Base-by-base conservation (phyloP, 306 rosid species). In the Cicer pinnatifidum region DNA sequence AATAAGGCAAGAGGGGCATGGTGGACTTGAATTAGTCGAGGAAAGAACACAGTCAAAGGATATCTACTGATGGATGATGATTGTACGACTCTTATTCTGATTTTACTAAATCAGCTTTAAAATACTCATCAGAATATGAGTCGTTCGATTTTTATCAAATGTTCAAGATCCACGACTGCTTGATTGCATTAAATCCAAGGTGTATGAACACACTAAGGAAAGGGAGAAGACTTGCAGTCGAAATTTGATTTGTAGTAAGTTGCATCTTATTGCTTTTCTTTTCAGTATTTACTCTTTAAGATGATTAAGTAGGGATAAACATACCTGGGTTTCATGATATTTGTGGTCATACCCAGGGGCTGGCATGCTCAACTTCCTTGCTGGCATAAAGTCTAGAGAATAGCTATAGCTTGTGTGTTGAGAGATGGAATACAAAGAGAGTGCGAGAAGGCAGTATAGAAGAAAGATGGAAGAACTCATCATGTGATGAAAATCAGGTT, bases 391-490 rank as follows among this genome's bases (percentile, higher is more conserved):
- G 81, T 11, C 66, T n/a, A 23, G 78, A 54, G 88, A 69, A 63
- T 84, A 68, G 35, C 84, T 56, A 67, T 82, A 56, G 59, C 83
- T 60, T 46, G 77, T 63, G 46, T 75, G 80, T 44, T 80, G 81
- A 73, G 88, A 82, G 79, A 82, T 79, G 66, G 86, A 67, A 77
- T 80, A 90, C 50, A 84, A 62, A 60, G 65, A 61, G 45, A 86
- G 39, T 15, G 62, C 33, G 28, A 90, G 84, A 74, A 92, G 80
- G 77, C 87, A 90, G 73, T 72, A 82, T 50, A 87, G 77, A 63
- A 84, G 58, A 69, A 87, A 80, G 62, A 67, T 65, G 47, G 83
- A 84, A 76, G 82, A 78, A 76, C 71, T 84, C 96, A 83, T 89
- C 61, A 48, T 86, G 73, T 59, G 39, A 73, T 75, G 54, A 67